phyloP scores from a whole-genome alignment of 495 filamentous ascomycete species.

The Sordaria brevicollis region DNA sequence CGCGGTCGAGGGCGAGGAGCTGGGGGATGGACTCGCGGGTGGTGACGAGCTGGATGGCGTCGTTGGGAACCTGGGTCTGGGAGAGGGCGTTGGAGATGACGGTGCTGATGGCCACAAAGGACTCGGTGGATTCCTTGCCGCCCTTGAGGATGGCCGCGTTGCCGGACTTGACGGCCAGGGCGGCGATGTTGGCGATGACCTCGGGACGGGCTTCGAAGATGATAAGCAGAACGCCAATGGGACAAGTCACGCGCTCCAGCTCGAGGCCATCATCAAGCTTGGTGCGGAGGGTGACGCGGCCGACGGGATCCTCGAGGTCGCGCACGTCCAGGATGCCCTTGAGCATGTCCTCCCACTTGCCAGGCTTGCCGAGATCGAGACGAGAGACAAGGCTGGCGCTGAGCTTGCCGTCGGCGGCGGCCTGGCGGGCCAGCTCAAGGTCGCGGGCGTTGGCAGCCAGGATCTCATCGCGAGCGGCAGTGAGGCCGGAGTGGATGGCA shows the following conservation, averaged over 20 bases:
- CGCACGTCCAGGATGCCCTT: conserved; percentile 88
- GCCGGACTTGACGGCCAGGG: conserved; percentile 93
- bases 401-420: conserved; percentile 61
- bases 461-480: conserved; percentile 57
- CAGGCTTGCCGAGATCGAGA: conserved; percentile 70
- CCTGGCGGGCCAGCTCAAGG: conserved; percentile 58
- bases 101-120: conserved; percentile 78
- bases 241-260: conserved; percentile 79
- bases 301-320: conserved; percentile 82
- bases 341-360: conserved; percentile 97
- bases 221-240: conserved; percentile 90
- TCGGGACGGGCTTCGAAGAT: conserved; percentile 98
- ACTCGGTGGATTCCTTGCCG: conserved; percentile 90
- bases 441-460: conserved; percentile 79
- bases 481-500: conserved; percentile 63
- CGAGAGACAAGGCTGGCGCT: conserved; percentile 84
- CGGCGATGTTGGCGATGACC: conserved; percentile 97
- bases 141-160: conserved; percentile 97
- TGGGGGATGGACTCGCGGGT: conserved; percentile 81
- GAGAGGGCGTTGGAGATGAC: conserved; percentile 74
- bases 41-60: conserved; percentile 83
- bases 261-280: conserved; percentile 79
- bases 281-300: conserved; percentile 72
- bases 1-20: conserved; percentile 68
- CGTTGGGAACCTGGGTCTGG: conserved; percentile 68